A percentile compares a stretch with the other conserved stretches of the same genome.
phyloP scores from a whole-genome alignment of 2,329 filamentous ascomycete genomes.

The Fusarium continuum region DNA sequence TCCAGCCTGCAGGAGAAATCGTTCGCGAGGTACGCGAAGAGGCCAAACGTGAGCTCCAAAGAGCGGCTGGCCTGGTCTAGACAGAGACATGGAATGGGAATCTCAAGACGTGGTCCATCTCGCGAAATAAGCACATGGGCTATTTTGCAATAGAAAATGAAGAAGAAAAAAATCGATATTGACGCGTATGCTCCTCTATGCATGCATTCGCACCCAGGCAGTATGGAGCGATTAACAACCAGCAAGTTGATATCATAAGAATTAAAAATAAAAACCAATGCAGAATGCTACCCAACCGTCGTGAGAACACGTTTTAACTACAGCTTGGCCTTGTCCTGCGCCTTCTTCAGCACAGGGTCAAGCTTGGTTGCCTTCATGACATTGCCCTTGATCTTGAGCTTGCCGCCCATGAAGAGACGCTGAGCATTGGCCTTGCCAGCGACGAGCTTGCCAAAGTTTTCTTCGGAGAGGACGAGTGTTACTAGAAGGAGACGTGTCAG shows the following conservation, averaged over 20 bases:
- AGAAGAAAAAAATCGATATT: slow-evolving; percentile 12
- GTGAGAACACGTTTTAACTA: slow-evolving; percentile 52
- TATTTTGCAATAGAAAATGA: slow-evolving; percentile 1
- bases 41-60: slow-evolving; percentile 48
- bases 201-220: slow-evolving; percentile 26
- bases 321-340: slow-evolving; percentile 84
- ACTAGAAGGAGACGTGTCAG: slow-evolving; percentile 61
- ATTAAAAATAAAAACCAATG: slow-evolving; percentile 25
- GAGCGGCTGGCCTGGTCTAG: slow-evolving; percentile 37
- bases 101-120: not conserved
- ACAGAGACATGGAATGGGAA: not conserved
- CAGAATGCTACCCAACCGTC: slow-evolving; percentile 8
- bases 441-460: slow-evolving; percentile 86
- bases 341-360: slow-evolving; percentile 91
- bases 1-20: slow-evolving; percentile 54
- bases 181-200: slow-evolving; percentile 33
- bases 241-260: slow-evolving; percentile 41
- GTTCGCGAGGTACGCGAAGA: slow-evolving; percentile 53
- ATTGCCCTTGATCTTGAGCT: slow-evolving; percentile 97
- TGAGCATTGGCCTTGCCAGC: slow-evolving; percentile 92
- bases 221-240: slow-evolving; percentile 9
- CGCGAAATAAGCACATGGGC: slow-evolving; percentile 29
- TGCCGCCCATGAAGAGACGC: slow-evolving; percentile 96
- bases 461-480: slow-evolving; percentile 83
- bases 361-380: slow-evolving; percentile 99